Evolutionary conservation across 768 basidiomycete genomes (phyloP), one percentile per base, ranked within the genome.

Genomic region (Hebeloma cylindrosporum): DNA sequence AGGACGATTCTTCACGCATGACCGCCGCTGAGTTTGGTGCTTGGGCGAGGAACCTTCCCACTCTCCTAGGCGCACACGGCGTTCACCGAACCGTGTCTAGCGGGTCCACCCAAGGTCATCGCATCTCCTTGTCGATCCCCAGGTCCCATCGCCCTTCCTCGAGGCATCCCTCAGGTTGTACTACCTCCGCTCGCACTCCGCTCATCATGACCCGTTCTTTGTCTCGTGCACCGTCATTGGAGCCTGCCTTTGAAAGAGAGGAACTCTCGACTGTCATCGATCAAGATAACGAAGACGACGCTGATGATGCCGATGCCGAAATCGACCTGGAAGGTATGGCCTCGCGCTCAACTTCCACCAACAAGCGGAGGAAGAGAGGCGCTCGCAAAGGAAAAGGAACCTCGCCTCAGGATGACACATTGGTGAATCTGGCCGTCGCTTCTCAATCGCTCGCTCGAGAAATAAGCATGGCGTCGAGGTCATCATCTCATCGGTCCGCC

Each of bases 41-140:
- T 29, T 99, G 95, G 95, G 74, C 84, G 45, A 83, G 80, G 64
- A 82, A 83, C 54, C 71, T 99, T n/a, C 88, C 90, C 18, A 68
- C 75, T 20, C 73, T 90, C 40, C 73, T 95, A 38, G 79, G 77
- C 37, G 70, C 69, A 34, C 71, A 72, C 48, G 70, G 69, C 34
- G 57, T 71, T 48, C 86, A 87, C 54, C 82, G 85, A 37, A 80
- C 72, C 32, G 60, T 78, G 21, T 85, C 82, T 30, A 75, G 70
- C 33, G 74, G 79, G 44, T 85, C 83, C 4, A 76, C 79, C 22
- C 73, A 78, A 40, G 86, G 83, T 35, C 79, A 86, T 57, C 72
- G 79, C 1, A 70, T 90, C 42, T 75, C 80, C 2, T 67, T 74
- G 6, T 82, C 77, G 11, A 72, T 80, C 16, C 85, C 83, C 5